Evolutionary conservation across 371 early-diverging fungal species (phyloP).

Genomic region (Circinella umbellata): DNA sequence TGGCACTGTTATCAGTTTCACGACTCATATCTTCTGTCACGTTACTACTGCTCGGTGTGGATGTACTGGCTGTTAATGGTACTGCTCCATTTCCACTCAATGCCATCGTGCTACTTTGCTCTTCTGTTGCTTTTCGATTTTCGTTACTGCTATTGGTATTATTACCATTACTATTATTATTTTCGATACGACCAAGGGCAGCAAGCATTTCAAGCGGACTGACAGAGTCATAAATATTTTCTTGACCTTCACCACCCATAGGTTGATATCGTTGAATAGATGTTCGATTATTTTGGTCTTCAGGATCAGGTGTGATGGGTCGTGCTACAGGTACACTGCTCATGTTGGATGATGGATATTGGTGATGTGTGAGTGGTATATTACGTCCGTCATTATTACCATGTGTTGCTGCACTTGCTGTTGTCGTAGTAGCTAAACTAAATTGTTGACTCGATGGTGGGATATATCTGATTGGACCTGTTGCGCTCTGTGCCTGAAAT

Average conservation of each 20-base stretch:
- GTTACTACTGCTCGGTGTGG: background rate
- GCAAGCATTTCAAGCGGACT: conserved; percentile 51
- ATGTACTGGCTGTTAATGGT: background rate
- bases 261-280: conserved; percentile 16
- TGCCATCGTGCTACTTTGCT: background rate
- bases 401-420: conserved; percentile 34
- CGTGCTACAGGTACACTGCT: conserved; percentile 47
- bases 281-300: conserved; percentile 16
- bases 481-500: conserved; percentile 22
- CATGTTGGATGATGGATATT: conserved; percentile 46
- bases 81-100: background rate
- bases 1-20: background rate
- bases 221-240: conserved; percentile 31
- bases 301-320: conserved; percentile 29
- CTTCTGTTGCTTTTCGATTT: background rate
- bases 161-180: background rate
- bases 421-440: conserved; percentile 36
- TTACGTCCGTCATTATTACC: conserved; percentile 12
- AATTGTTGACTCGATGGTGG: conserved; percentile 35
- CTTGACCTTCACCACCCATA: conserved; percentile 16
- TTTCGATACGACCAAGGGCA: conserved; percentile 31
- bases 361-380: conserved; percentile 36
- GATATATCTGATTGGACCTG: conserved; percentile 44
- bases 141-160: background rate
- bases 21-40: conserved; percentile 1